These are phyloP conservation scores for Daphne laureola DNA, from an alignment of 441 rosid species.

Conservation along the genomic window DNA sequence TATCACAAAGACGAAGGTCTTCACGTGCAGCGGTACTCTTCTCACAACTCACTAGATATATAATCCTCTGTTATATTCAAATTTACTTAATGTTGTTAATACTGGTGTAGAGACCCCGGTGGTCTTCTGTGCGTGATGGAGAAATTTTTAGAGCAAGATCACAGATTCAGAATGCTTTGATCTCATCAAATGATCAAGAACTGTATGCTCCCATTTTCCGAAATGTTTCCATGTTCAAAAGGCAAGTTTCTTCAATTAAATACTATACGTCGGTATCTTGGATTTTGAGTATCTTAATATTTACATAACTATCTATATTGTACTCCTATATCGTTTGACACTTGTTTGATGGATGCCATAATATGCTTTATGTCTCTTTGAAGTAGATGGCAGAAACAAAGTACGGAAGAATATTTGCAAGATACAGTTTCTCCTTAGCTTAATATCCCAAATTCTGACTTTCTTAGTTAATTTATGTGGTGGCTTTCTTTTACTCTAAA, in stretches of 20 bases:
- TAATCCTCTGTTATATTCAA: background rate
- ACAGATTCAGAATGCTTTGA: conserved; percentile 61
- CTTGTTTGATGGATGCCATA: no score
- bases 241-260: conserved; percentile 24
- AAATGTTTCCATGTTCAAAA: conserved; percentile 81
- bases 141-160: conserved; percentile 61
- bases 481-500: no score
- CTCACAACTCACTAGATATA: background rate
- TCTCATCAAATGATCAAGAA: conserved; percentile 32
- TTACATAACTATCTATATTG: no score
- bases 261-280: background rate
- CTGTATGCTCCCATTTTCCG: conserved; percentile 79
- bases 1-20: conserved; percentile 42
- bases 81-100: conserved; percentile 11
- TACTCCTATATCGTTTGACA: no score
- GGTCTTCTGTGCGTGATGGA: conserved; percentile 64
- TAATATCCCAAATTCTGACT: no score
- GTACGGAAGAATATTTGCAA: no score
- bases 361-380: no score
- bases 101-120: conserved; percentile 62
- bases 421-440: no score
- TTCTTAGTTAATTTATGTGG: no score
- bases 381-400: no score
- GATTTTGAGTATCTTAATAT: background rate
- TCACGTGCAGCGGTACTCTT: conserved; percentile 67